Evolutionary conservation across 2,329 filamentous ascomycete genomes (phyloP), one percentile per base, ranked within the genome.

Genomic region (Phialemoniopsis sp.): DNA sequence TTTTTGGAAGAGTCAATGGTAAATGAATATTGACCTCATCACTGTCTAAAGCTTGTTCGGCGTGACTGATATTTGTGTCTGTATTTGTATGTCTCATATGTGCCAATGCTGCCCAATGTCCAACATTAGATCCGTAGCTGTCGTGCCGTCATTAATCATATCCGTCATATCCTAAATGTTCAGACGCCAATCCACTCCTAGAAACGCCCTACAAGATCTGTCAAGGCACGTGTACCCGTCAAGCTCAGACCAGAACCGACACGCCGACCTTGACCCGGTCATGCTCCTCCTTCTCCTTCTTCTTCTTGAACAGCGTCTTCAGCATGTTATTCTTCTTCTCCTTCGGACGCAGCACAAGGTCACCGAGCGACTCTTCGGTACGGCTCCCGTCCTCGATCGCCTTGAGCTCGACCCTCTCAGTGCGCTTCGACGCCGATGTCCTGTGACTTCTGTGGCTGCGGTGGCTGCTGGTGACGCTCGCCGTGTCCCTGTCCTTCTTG

Each of bases 291-390:
- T 59, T 64, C 16, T 69, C 64, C 57, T 73, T 73, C 59, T 74
- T 78, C 59, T 66, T 72, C 63, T 73, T 76, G 53, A 81, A 80
- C 41, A 80, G 47, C 3, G 67, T 59, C 62, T 78, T 80, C 46
- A 81, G 66, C 73, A 80, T 75, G 51, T 70, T 78, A 31, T 52
- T 59, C 50, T 66, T 69, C 44, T 63, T 63, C 48, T 72, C 65
- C 45, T 64, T 66, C 9, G 69, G 66, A 31, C 67, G 59, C n/a
- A 73, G 46, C 3, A 68, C 63, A 21, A 63, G 39, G n/a, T 65
- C 61, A 35, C 64, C 6, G 6, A 10, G 47, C 7, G 53, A 52
- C 33, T 55, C 57, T 10, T 53, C 55, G 63, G 64, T 51, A 28
- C 46, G 48, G 39, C 49, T 48, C 12, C 58, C 59, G 38, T 63